Percentiles rank a stretch among this genome's conserved stretches.
Evolutionary conservation across 805 yeast genomes (phyloP).

Genomic region (Nakazawaea laoshanensis): DNA sequence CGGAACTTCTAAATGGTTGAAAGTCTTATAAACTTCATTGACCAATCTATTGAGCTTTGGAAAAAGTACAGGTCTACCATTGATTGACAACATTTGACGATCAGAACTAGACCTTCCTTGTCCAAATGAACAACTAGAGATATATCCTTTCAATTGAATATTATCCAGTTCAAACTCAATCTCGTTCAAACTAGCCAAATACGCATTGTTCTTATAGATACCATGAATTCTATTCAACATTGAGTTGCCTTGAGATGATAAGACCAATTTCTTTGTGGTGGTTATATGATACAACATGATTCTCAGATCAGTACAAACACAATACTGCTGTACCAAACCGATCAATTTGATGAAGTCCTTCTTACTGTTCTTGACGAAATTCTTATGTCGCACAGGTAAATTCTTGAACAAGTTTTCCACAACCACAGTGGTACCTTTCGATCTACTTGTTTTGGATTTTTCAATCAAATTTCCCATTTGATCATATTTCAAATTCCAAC

Average conservation of each 20-base stretch:
- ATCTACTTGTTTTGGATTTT: constrained; percentile 33
- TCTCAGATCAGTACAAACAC: constrained; percentile 47
- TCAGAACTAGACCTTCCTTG: constrained; percentile 65
- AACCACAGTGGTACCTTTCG: constrained; percentile 60
- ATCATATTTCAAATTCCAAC: constrained; percentile 38
- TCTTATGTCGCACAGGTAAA: constrained; percentile 78
- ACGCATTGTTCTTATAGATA: constrained; percentile 30
- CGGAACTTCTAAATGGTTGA: constrained; percentile 70
- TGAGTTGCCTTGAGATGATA: constrained; percentile 49
- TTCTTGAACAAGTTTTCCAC: constrained; percentile 53
- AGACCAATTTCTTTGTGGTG: constrained; percentile 39
- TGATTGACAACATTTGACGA: constrained; percentile 68
- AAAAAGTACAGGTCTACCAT: constrained; percentile 64
- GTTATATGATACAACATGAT: constrained; percentile 51
- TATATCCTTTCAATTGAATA: constrained; percentile 43
- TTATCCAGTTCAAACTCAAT: constrained; percentile 19
- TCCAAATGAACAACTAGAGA: constrained; percentile 77
- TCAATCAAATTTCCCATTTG: constrained; percentile 39
- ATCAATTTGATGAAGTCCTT: constrained; percentile 70
- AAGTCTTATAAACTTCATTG: constrained; percentile 66
- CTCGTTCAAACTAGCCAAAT: constrained; percentile 20
- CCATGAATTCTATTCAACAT: constrained; percentile 49
- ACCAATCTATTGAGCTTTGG: constrained; percentile 47
- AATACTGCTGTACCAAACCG: constrained; percentile 54
- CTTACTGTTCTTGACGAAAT: constrained; percentile 56